Base-by-base conservation (phyloP, 2,329 filamentous ascomycete species). In the Epichloe elymi region DNA sequence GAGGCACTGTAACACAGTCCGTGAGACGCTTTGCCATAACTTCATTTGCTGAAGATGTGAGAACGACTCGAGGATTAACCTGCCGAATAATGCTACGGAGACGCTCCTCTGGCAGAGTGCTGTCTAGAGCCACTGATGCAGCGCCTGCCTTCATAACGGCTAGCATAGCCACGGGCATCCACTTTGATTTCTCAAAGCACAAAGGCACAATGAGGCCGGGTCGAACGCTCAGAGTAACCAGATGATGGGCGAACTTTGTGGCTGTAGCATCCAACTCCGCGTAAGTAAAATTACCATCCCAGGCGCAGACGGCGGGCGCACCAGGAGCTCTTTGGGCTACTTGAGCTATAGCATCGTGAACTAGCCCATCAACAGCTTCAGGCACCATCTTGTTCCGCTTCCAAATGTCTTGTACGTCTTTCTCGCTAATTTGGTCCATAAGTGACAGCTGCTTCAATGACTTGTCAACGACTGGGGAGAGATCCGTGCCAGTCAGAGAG, bases 181-280 rank as follows among this genome's bases (percentile, higher is more conserved):
- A 68, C 39, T 55, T 57, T 3, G 64, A 67, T 53, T 68, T 69
- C 30, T 66, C 63, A 46, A 68, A 67, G 40, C 57, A 63, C n/a
- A 68, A 52, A 1, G 64, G 63, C 11, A 66, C 59, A 7, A 62
- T 35, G 0, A 42, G 48, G 20, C 58, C 63, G 1, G 55, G 54
- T n/a, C 52, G 46, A 19, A 67, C 54, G 11, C 60, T 61, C 2
- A 41, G 12, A 2, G 36, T 33, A 3, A 37, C 46, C 8, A 60
- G 47, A 12, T 51, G 45, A 3, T 39, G 39, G 17, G 54, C 54
- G 2, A 60, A 41, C 3, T 40, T 35, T 4, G 50, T 52, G 12
- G 58, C 46, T 6, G 45, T 23, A 3, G 35, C 12, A 40, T 60
- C 51, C 3, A 62, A 48, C n/a, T 59, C 50, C 5, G 23, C 41